Conservation (phyloP, 169 alveolate species). For the Cyclospora cayetanensis region DNA sequence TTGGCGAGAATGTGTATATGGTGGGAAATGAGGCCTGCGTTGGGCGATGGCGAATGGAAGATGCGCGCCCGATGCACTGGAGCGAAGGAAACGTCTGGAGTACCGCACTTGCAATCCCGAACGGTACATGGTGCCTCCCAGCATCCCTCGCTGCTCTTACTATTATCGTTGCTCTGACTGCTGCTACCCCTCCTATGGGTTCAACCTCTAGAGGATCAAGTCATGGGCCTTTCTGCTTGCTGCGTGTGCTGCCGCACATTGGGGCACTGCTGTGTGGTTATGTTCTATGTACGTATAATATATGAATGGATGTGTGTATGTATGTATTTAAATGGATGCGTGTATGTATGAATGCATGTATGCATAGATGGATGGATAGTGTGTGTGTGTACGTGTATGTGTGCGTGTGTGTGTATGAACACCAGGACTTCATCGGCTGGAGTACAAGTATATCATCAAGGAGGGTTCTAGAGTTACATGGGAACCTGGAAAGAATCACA, state of each 20-base stretch:
- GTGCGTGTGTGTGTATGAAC: no score
- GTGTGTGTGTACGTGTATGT: no score
- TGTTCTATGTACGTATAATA: no score
- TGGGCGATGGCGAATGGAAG: neutral
- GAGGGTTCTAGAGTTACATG: neutral
- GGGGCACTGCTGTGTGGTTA: neutral
- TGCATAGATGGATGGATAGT: no score
- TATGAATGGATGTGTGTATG: no score
- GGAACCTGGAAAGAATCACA: conserved; percentile 50
- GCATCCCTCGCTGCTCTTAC: neutral
- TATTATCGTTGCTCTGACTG: neutral
- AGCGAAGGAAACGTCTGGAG: neutral
- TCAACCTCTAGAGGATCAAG: neutral
- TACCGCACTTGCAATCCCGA: neutral
- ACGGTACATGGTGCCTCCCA: no score
- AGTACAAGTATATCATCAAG: conserved; percentile 45
- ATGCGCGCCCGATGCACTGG: conserved; percentile 21
- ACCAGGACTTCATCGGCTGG: neutral
- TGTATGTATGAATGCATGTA: no score
- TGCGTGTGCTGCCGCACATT: neutral
- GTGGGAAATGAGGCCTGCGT: conserved; percentile 22
- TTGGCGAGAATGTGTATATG: conserved; percentile 14
- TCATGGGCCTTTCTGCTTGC: no score
- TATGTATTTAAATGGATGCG: no score
- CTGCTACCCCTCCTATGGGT: neutral